Evolutionary conservation across 1,139 yeast species (phyloP).

Genomic region (Geotrichum europaeum): DNA sequence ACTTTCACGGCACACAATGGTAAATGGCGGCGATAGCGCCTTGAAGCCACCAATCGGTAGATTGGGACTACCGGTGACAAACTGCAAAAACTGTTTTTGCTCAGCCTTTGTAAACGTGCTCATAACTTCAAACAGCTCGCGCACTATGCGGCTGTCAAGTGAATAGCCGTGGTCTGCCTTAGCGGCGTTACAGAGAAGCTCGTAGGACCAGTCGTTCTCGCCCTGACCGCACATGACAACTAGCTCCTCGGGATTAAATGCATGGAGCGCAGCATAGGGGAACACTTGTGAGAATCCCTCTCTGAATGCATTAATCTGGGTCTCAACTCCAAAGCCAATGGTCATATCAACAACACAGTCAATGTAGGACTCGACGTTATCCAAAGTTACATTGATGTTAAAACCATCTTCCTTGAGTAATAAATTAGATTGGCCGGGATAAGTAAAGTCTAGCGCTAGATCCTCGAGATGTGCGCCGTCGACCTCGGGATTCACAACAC

Average conservation of each 20-base stretch:
- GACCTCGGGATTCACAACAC: slow-evolving; percentile 31
- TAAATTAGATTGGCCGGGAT: slow-evolving; percentile 71
- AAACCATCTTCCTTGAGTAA: slow-evolving; percentile 56
- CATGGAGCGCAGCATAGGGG: slow-evolving; percentile 65
- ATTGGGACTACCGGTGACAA: slow-evolving; percentile 89
- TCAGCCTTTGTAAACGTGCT: slow-evolving; percentile 48
- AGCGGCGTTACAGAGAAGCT: slow-evolving; percentile 50
- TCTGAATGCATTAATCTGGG: slow-evolving; percentile 64
- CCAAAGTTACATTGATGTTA: slow-evolving; percentile 43
- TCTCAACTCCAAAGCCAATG: slow-evolving; percentile 55
- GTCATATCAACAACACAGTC: slow-evolving; percentile 54
- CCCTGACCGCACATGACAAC: slow-evolving; percentile 64
- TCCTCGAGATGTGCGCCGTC: slow-evolving; percentile 46
- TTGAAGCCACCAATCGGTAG: slow-evolving; percentile 93
- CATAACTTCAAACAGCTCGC: slow-evolving; percentile 55
- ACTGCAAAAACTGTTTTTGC: slow-evolving; percentile 71
- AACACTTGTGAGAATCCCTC: slow-evolving; percentile 81
- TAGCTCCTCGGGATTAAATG: slow-evolving; percentile 71
- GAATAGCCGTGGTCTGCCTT: slow-evolving; percentile 90
- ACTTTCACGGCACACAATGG: slow-evolving; percentile 72
- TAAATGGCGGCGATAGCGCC: slow-evolving; percentile 71
- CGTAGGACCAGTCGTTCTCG: slow-evolving; percentile 80
- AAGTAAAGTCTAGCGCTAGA: slow-evolving; percentile 55
- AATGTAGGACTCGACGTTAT: slow-evolving; percentile 57
- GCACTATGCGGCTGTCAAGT: slow-evolving; percentile 61